These are phyloP conservation scores for Comarum palustre DNA, from an alignment of 306 rosid genomes.

Conservation along the genomic window DNA sequence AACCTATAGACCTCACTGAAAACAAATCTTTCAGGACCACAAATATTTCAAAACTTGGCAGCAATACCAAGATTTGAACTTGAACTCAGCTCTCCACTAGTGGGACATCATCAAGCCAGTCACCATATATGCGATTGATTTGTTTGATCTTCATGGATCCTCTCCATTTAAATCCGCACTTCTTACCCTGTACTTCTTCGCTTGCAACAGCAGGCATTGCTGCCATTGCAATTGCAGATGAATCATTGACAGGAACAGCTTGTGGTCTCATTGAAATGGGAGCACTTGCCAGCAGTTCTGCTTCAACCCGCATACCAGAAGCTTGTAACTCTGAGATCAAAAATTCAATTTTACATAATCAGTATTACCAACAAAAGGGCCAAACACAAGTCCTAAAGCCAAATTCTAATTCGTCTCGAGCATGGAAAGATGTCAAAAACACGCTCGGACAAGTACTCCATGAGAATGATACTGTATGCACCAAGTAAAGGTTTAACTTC, in stretches of 20 bases:
- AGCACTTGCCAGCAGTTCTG: constrained; percentile 32
- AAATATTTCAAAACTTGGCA: constrained; percentile 4
- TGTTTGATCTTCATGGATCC: constrained; percentile 70
- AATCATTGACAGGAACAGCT: constrained; percentile 36
- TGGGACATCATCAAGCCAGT: constrained; percentile 87
- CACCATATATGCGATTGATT: constrained; percentile 77
- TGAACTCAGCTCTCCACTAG: constrained; percentile 48
- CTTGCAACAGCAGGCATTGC: constrained; percentile 30
- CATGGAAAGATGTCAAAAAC: background rate
- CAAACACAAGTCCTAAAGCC: background rate
- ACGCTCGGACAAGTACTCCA: background rate
- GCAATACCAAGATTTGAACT: constrained; percentile 1
- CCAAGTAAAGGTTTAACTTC: background rate
- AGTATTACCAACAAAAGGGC: background rate
- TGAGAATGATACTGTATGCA: background rate
- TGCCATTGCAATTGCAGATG: constrained; percentile 28
- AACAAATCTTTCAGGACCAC: background rate
- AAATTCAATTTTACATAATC: constrained; percentile 17
- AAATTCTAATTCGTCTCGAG: background rate
- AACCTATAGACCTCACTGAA: constrained; percentile 29
- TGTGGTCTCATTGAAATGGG: constrained; percentile 29
- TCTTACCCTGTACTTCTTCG: constrained; percentile 52
- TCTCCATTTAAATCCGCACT: constrained; percentile 59
- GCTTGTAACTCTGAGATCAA: constrained; percentile 57
- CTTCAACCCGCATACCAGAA: constrained; percentile 46